Evolutionary conservation across 208 protist genomes (phyloP).

Genomic region (Leishmania braziliensis): DNA sequence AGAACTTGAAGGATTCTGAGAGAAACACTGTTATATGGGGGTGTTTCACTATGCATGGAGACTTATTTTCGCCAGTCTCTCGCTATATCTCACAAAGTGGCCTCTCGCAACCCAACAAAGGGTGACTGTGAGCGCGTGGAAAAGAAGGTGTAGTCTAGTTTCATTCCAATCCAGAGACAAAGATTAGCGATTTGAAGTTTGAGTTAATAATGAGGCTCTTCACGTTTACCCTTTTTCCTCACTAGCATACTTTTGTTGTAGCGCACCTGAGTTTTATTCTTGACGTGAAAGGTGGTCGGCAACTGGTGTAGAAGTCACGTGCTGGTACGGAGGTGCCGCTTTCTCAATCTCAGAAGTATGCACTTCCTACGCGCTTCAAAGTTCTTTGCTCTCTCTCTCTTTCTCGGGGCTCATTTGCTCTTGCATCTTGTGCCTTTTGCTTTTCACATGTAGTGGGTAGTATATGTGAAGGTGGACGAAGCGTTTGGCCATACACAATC

Average conservation of each 20-base stretch:
- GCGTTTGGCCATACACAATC: background rate
- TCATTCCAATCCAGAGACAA: background rate
- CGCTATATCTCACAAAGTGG: background rate
- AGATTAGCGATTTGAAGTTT: too few relatives aligned
- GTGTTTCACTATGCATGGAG: background rate
- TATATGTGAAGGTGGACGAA: background rate
- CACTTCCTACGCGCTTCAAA: background rate
- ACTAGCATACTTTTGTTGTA: background rate
- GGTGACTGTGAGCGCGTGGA: background rate
- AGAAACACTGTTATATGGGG: background rate
- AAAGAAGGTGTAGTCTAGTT: background rate
- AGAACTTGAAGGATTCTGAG: background rate
- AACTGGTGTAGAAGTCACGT: background rate
- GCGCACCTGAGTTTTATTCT: background rate
- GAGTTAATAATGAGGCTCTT: background rate
- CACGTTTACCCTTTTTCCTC: background rate
- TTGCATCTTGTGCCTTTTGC: conserved; percentile 9
- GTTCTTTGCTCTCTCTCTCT: background rate
- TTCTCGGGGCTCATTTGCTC: background rate
- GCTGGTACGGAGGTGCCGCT: background rate
- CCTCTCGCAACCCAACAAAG: background rate
- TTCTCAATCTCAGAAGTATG: background rate
- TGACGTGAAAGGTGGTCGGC: background rate
- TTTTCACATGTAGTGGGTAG: conserved; percentile 8
- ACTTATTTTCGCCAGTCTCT: background rate